These are phyloP conservation scores for Phytophthora boehmeriae DNA, from an alignment of 352 stramenopile species.

Conservation along the genomic window DNA sequence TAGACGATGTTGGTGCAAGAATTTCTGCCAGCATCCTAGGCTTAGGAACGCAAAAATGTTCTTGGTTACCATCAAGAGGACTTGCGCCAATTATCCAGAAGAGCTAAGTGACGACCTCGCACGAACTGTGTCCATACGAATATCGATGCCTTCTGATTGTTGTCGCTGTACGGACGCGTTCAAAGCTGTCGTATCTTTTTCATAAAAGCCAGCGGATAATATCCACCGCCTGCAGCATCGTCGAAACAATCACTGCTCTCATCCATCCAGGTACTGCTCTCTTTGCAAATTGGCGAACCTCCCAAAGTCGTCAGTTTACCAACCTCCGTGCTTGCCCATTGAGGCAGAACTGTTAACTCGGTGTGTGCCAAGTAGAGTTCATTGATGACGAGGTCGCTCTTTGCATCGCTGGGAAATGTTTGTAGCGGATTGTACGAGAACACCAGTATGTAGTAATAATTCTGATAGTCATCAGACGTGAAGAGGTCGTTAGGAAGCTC, in stretches of 20 bases:
- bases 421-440: constrained; percentile 25
- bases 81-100: no score
- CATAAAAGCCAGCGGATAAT: no score
- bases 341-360: constrained; percentile 11
- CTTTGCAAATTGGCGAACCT: neutral
- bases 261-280: neutral
- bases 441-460: constrained; percentile 11
- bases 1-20: no score
- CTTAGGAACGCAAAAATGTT: no score
- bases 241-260: neutral
- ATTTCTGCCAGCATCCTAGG: no score
- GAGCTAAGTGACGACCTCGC: no score
- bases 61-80: no score
- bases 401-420: constrained; percentile 13
- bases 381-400: constrained; percentile 9
- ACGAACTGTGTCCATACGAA: no score
- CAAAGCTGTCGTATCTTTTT: no score
- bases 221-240: neutral
- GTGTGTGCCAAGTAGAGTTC: constrained; percentile 31
- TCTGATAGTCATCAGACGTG: neutral
- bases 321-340: constrained; percentile 22
- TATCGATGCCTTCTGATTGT: no score
- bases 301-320: neutral
- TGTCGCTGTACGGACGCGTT: no score
- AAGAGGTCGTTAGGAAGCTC: constrained; percentile 11